Base-by-base conservation (phyloP, 1,284 basidiomycete genomes). In the Cutaneotrichosporon spelunceum region DNA sequence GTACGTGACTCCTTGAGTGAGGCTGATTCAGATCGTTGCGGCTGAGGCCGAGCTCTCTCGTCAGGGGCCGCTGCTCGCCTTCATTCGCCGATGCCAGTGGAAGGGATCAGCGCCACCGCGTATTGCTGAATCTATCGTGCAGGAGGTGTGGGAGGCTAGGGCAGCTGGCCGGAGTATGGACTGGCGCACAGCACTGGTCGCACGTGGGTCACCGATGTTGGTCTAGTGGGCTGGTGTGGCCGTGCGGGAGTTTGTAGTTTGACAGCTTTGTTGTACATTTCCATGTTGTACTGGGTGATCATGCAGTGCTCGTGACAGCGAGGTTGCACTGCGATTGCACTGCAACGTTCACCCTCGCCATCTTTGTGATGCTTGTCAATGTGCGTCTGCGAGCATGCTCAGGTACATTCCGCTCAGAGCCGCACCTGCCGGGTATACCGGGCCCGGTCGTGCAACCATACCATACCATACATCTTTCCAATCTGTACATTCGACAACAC, bases 11-110 rank as follows among this genome's bases (percentile, higher is more conserved):
- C n/a, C n/a, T 4, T n/a, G 6, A 9, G 9, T 14, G 10, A 8
- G 10, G 50, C 19, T 30, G 23, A 34, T 53, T 3, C 52, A 53
- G 52, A 53, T 53, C 13, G 34, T 53, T 13, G 52, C 52, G 23
- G 34, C 33, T 21, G 52, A 53, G 24, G 21, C 21, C 21, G 21
- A 26, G n/a, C 52, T 34, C 0, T 23, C 33, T 2, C n/a, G 34
- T 4, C 52, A 53, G 4, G 52, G 39, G 23, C 6, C 21, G 13
- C 10, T 53, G 4, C 23, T 53, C 7, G 34, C 33, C 2, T 53
- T 53, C 33, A 53, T 53, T 21, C 33, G 34, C 14, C 52, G 52
- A 8, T 53, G 52, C 16, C 52, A 53, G 23, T 53, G 52, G 52
- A 53, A 53, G 34, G 52, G 52, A 7, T 53, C 52, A 1, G 52